These are phyloP conservation scores for Nevesoporus exiguus DNA, from an alignment of 768 basidiomycete species.

Conservation along the genomic window DNA sequence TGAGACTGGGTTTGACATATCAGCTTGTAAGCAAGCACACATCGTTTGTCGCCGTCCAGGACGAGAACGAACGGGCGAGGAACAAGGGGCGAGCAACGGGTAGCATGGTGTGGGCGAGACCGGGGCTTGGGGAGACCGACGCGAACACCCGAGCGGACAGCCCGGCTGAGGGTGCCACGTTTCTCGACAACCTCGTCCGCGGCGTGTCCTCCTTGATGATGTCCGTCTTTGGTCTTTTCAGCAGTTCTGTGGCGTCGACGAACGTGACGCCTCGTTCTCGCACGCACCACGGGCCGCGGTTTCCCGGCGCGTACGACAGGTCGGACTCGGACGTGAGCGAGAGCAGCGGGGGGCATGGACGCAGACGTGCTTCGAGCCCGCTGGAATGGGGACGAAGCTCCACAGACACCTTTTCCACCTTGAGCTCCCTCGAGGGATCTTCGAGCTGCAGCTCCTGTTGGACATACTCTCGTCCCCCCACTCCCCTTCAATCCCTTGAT, in stretches of 20 bases:
- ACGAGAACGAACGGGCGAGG: constrained; percentile 22
- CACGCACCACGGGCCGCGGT: background rate
- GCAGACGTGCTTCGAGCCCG: background rate
- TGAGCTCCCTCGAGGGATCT: constrained; percentile 46
- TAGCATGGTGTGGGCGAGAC: constrained; percentile 11
- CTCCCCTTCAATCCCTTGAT: constrained; percentile 25
- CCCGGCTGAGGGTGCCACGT: background rate
- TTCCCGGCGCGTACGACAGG: constrained; percentile 23
- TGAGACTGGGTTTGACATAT: constrained; percentile 49
- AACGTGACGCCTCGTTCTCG: background rate
- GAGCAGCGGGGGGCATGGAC: constrained; percentile 2
- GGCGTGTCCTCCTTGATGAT: constrained; percentile 17
- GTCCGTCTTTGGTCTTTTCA: constrained; percentile 13
- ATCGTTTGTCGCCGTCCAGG: constrained; percentile 54
- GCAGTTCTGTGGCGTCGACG: background rate
- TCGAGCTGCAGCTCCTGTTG: constrained; percentile 34
- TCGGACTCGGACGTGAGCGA: constrained; percentile 14
- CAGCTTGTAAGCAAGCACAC: constrained; percentile 51
- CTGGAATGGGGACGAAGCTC: constrained; percentile 1
- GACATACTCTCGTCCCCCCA: constrained; percentile 22
- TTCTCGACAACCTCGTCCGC: constrained; percentile 21
- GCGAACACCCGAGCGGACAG: background rate
- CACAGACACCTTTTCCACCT: constrained; percentile 39
- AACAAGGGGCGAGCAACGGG: background rate
- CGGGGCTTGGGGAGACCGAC: constrained; percentile 10